Evolutionary conservation across 805 yeast genomes (phyloP), one percentile per base, ranked within the genome.

Genomic region (Kuraishia ogatae): DNA sequence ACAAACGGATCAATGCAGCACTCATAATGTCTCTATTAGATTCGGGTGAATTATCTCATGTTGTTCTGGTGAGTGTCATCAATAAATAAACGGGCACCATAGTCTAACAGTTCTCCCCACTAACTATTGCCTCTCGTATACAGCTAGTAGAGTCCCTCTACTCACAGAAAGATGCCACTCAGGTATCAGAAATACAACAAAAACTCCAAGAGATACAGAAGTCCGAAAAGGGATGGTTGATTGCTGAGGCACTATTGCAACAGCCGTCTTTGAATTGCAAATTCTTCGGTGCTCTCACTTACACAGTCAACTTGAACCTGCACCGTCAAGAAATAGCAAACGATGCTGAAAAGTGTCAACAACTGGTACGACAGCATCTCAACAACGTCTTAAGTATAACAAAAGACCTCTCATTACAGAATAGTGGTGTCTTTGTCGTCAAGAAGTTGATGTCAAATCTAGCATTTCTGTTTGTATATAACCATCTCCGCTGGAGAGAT

Each of bases 211-310:
- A 57, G 2, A 62, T 83, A 5, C 96, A 89, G 64, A 76, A 72
- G 60, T 79, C 85, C 0, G 66, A 70, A 0, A 62, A 76, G 52
- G 93, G 89, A 1, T 75, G 82, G 71, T 59, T 60, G 1, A 63
- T 89, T 23, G 96, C 92, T 0, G 74, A 77, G 39, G 60, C 68
- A 47, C 71, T 89, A 21, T 69, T 89, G 7, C 57, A 57, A 51
- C 58, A 65, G 1, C 62, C 64, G 2, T 74, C 80, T 0, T 60
- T 71, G 50, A 79, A 79, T 56, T 80, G 84, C 58, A 81, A 83
- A 62, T 89, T 85, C 65, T 85, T 89, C 62, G 97, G 96, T 0
- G 96, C 96, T 0, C 75, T 87, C 56, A 89, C 96, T 0, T 83
- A 81, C 56, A 79, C 89, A 0, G 94, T 89, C 3, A 73, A 77